Evolutionary conservation across 1,139 yeast species (phyloP).

Genomic region (Lodderomyces pseudojiufengensis): DNA sequence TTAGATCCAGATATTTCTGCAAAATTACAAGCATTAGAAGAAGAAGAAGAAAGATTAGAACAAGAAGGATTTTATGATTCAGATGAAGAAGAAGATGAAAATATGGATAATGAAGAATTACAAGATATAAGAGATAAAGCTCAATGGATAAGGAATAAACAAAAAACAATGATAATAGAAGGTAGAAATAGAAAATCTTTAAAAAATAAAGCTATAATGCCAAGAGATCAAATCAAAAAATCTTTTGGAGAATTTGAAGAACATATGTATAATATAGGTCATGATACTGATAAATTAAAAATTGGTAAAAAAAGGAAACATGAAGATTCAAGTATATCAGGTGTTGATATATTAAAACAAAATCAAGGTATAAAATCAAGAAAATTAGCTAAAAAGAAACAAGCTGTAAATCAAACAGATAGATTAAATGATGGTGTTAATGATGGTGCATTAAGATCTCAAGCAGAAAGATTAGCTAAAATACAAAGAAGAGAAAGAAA

Average conservation of each 20-base stretch:
- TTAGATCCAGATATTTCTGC: conserved; percentile 93
- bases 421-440: conserved; percentile 83
- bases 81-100: conserved; percentile 55
- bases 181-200: conserved; percentile 84
- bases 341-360: conserved; percentile 70
- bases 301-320: conserved; percentile 40
- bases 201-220: conserved; percentile 87
- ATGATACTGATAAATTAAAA: conserved; percentile 68
- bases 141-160: conserved; percentile 91
- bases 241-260: conserved; percentile 76
- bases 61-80: conserved; percentile 94
- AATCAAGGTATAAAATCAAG: conserved; percentile 45
- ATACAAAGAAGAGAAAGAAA: conserved; percentile 92
- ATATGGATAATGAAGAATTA: conserved; percentile 48
- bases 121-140: conserved; percentile 84
- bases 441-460: conserved; percentile 76
- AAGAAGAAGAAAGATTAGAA: conserved; percentile 92
- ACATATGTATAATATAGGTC: conserved; percentile 86
- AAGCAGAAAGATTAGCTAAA: conserved; percentile 85
- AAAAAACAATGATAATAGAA: conserved; percentile 86
- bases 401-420: conserved; percentile 63
- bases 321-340: conserved; percentile 46
- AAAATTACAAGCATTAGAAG: conserved; percentile 91
- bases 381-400: conserved; percentile 46
- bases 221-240: conserved; percentile 83